Base-by-base conservation (phyloP, 1,284 basidiomycete genomes). In the Peniophora sp. region DNA sequence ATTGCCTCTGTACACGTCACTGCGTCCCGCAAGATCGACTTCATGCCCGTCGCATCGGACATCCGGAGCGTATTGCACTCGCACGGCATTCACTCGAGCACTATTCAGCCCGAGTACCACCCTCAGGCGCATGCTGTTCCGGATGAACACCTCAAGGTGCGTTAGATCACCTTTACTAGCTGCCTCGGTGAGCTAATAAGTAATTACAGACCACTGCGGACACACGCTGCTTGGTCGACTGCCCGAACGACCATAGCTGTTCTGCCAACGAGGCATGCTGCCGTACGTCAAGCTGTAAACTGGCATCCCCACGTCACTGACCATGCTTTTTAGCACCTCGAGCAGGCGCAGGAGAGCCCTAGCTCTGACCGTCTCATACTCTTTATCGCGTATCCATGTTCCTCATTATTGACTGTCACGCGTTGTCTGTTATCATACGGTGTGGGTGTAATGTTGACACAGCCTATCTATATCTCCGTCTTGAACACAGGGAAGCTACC, bases 1-100 rank as follows among this genome's bases (percentile, higher is more conserved):
- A 90, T 99, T 35, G 96, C 96, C 3, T 95, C 91, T 0, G 94
- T 99, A 17, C 97, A 99, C 69, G 91, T 99, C 46, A 79, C 92
- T 55, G 85, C 95, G 22, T 85, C 83, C 27, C 78, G 83, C 51
- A 75, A 78, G 44, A 78, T 81, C 53, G 90, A 97, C 61, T 98
- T 97, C 67, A 97, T 97, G 91, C 80, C 79, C 3, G 83, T 97
- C 45, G 92, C 93, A 2, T 80, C 79, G 46, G 79, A 89, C 48
- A 95, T 99, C 56, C 77, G 95, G 53, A 80, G 82, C 61, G 80
- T 78, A 1, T 74, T 99, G 51, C 97, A 99, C 67, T 70, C 85
- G 43, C 90, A 91, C 61, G 95, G 95, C 36, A 94, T 99, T 55
- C 97, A 99, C 70, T 93, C 89, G 8, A 85, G 86, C 57, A 95